Conservation (phyloP, 1,139 yeast genomes). For the Meyerozyma carpophila region DNA sequence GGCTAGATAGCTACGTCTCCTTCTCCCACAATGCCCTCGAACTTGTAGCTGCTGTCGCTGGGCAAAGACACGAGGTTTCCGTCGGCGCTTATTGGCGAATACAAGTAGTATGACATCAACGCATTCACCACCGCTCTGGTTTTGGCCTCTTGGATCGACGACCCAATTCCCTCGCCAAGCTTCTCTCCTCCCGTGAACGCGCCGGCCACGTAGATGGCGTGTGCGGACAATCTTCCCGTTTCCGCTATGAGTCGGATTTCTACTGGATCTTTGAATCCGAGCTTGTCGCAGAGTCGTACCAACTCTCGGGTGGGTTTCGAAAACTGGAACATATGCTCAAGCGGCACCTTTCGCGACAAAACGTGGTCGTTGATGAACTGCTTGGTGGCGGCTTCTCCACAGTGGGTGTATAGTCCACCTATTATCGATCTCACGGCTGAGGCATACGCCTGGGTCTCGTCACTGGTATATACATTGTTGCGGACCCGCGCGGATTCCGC, state of each 20-base stretch:
- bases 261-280: slow-evolving; percentile 70
- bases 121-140: slow-evolving; percentile 90
- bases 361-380: slow-evolving; percentile 67
- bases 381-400: slow-evolving; percentile 58
- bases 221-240: slow-evolving; percentile 80
- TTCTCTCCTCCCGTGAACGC: slow-evolving; percentile 79
- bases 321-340: slow-evolving; percentile 71
- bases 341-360: slow-evolving; percentile 71
- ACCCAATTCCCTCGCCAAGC: slow-evolving; percentile 92
- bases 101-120: slow-evolving; percentile 85
- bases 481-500: slow-evolving; percentile 20
- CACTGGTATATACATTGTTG: slow-evolving; percentile 20
- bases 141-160: slow-evolving; percentile 88
- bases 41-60: slow-evolving; percentile 45
- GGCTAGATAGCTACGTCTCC: slow-evolving; percentile 49
- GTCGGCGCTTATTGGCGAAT: slow-evolving; percentile 59
- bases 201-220: slow-evolving; percentile 88
- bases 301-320: slow-evolving; percentile 84
- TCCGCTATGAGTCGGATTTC: slow-evolving; percentile 80
- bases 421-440: slow-evolving; percentile 65
- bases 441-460: slow-evolving; percentile 40
- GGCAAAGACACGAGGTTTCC: slow-evolving; percentile 48
- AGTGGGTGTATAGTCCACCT: slow-evolving; percentile 64
- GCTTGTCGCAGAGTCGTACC: slow-evolving; percentile 70
- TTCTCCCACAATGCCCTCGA: slow-evolving; percentile 45